Evolutionary conservation across 371 early-diverging fungal genomes (phyloP).

Genomic region (Actinomortierella ambigua): DNA sequence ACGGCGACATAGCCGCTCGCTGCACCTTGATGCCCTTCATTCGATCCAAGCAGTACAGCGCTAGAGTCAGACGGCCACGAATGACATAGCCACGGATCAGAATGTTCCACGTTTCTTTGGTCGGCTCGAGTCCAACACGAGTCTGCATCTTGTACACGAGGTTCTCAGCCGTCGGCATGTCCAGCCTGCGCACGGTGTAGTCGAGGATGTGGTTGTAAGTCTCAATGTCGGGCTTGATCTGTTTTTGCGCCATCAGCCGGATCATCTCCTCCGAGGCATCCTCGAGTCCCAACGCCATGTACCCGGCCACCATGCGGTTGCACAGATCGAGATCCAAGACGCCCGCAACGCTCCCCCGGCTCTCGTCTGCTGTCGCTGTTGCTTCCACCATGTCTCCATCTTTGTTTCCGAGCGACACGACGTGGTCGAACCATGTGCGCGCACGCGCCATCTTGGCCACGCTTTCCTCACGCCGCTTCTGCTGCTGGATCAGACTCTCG

Average conservation of each 20-base stretch:
- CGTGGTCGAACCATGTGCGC: constrained; percentile 29
- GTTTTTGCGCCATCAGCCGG: constrained; percentile 26
- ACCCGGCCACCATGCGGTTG: constrained; percentile 34
- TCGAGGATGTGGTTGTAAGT: constrained; percentile 38
- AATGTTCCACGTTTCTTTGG: constrained; percentile 31
- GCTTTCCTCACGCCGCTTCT: constrained; percentile 13
- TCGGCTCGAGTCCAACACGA: constrained; percentile 15
- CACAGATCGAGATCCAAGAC: constrained; percentile 10
- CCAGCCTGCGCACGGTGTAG: constrained; percentile 15
- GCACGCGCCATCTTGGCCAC: constrained; percentile 27
- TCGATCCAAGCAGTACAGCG: constrained; percentile 23
- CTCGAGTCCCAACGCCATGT: constrained; percentile 31
- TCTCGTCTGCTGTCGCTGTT: too few species aligned
- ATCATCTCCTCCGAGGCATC: constrained; percentile 27
- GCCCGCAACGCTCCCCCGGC: too few species aligned
- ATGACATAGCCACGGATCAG: constrained; percentile 36
- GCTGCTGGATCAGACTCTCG: constrained; percentile 26
- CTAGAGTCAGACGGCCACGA: constrained; percentile 17
- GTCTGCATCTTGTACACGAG: constrained; percentile 20
- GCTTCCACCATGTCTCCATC: too few species aligned
- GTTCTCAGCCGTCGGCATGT: constrained; percentile 27
- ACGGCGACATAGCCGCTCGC: neutral
- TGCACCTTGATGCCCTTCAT: constrained; percentile 14
- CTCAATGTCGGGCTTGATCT: constrained; percentile 23
- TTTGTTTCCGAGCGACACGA: constrained; percentile 7